A percentile compares a stretch with the other conserved stretches of the same genome.
phyloP scores from a whole-genome alignment of 768 basidiomycete species.

The Phanerochaete sordida region DNA sequence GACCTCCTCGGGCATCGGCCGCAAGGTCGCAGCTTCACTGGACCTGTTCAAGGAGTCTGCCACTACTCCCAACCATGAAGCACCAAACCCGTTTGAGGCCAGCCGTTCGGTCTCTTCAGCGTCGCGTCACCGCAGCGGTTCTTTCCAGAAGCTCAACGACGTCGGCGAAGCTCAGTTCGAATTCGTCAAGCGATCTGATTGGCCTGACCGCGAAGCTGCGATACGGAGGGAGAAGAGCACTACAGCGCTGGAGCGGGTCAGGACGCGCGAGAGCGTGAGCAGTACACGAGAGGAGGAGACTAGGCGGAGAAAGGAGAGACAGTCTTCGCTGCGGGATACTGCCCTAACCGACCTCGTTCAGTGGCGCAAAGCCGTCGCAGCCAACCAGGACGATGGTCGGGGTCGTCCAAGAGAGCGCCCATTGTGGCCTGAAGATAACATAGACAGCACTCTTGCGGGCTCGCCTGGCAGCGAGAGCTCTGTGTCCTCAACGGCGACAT shows the following conservation, averaged over 20 bases:
- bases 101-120: conserved; percentile 22
- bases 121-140: conserved; percentile 29
- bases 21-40: conserved; percentile 80
- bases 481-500: conserved; percentile 19
- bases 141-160: conserved; percentile 41
- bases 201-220: conserved; percentile 78
- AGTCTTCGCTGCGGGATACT: conserved; percentile 39
- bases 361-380: conserved; percentile 53
- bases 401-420: conserved; percentile 62
- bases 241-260: conserved; percentile 52
- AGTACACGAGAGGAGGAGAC: conserved; percentile 19
- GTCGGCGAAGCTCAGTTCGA: conserved; percentile 70
- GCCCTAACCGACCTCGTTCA: conserved; percentile 45
- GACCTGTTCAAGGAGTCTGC: conserved; percentile 80
- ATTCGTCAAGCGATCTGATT: conserved; percentile 82
- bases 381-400: conserved; percentile 43
- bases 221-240: conserved; percentile 67
- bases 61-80: conserved; percentile 31
- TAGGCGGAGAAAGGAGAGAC: conserved; percentile 31
- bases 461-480: conserved; percentile 25
- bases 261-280: conserved; percentile 44
- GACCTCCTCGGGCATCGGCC: conserved; percentile 51
- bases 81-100: conserved; percentile 27
- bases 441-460: conserved; percentile 30
- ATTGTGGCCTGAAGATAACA: conserved; percentile 31